Evolutionary conservation across 176 grass and related monocot genomes (phyloP).

Genomic region (Echinochloa phyllopogon): DNA sequence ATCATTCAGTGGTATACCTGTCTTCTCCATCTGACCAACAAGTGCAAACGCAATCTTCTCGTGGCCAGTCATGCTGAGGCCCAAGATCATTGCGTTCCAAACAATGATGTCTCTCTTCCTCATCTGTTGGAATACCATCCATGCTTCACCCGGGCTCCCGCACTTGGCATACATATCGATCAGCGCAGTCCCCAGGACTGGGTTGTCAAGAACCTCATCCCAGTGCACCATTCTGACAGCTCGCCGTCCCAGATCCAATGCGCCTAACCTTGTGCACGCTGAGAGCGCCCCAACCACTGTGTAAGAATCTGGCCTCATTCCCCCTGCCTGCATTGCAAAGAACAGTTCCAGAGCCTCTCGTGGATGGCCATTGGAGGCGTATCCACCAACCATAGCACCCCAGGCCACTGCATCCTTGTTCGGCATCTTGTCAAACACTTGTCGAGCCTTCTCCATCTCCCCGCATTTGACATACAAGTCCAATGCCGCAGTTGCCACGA

Average conservation of each 20-base stretch:
- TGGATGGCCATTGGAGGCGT: conserved; percentile 62
- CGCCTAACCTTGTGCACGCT: conserved; percentile 61
- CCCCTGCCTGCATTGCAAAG: conserved; percentile 53
- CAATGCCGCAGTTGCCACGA: conserved; percentile 57
- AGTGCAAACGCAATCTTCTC: conserved; percentile 55
- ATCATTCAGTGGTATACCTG: conserved; percentile 50
- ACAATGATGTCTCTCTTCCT: conserved; percentile 57
- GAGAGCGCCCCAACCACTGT: conserved; percentile 56
- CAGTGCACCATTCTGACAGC: conserved; percentile 33
- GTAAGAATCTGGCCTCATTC: conserved; percentile 55
- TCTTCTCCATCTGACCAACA: conserved; percentile 59
- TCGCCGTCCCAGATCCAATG: conserved; percentile 53
- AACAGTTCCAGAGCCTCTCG: conserved; percentile 62
- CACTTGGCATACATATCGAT: conserved; percentile 82
- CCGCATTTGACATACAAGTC: conserved; percentile 72
- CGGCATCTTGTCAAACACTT: conserved; percentile 57
- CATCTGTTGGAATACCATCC: conserved; percentile 62
- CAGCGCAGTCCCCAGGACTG: conserved; percentile 64
- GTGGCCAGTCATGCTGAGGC: conserved; percentile 65
- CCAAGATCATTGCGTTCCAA: conserved; percentile 75
- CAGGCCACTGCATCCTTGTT: conserved; percentile 64
- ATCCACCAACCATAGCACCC: conserved; percentile 71
- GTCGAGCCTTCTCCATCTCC: conserved; percentile 51
- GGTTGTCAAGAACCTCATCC: conserved; percentile 60
- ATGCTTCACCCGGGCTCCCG: conserved; percentile 52